Evolutionary conservation across 495 filamentous ascomycete genomes (phyloP), one percentile per base, ranked within the genome.

Genomic region (Jackrogersella multiformis): DNA sequence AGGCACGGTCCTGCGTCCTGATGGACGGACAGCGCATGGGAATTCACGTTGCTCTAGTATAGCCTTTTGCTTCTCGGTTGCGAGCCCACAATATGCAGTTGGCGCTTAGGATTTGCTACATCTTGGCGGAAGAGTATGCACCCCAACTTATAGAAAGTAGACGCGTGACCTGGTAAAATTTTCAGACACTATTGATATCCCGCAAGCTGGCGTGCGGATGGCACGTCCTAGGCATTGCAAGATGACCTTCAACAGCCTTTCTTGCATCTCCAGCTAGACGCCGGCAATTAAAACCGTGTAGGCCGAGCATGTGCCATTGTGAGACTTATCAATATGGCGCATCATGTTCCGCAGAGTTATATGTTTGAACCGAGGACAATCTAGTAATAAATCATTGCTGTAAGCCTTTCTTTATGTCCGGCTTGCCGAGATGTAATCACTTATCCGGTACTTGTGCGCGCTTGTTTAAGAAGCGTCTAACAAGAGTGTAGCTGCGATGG

Each of bases 1-100:
- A 70, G 67, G 67, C 46, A 45, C 67, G 67, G 67, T 70, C 67
- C 67, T 70, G 53, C 39, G 67, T 41, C 67, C 67, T 70, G 67
- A 70, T 62, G 67, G 67, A 53, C 61, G 49, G 51, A 66, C 30
- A 70, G 39, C 56, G 62, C 57, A 70, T 66, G 61, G 67, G 48
- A 48, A 62, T 61, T 57, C 28, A 41, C 34, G 35, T 54, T 54
- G 30, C 16, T 49, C 61, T 24, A 53, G 30, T 54, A 16, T n/a
- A 55, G 38, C 46, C 51, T 16, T 53, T 55, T 30, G 34, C 51
- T 26, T 38, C n/a, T 61, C 45, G 42, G 23, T 36, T 45, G 39
- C 24, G 28, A 30, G 45, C 52, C 46, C 39, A 57, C 49, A 53
- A 70, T 62, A 64, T 55, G 60, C 54, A 54, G 60, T 28, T 35